Percentiles rank a stretch among this genome's conserved stretches.
phyloP scores from a whole-genome alignment of 306 rosid genomes.

The Castanea crenata region DNA sequence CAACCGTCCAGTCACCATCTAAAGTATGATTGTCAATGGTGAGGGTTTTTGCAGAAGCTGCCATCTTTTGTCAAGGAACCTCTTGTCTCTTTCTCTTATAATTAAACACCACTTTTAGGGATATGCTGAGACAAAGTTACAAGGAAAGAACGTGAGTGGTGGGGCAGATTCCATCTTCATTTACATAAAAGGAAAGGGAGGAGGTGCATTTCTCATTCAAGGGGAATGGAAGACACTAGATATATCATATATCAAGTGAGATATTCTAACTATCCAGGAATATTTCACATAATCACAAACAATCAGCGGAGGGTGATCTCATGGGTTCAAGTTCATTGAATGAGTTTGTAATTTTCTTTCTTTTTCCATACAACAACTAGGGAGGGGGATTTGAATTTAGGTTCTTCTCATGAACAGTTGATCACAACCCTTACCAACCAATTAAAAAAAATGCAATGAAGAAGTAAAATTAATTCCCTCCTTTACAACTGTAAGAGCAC shows the following conservation, averaged over 20 bases:
- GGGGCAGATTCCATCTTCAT: not conserved
- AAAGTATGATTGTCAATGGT: conserved; percentile 13
- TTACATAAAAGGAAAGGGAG: not conserved
- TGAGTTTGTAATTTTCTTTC: no score
- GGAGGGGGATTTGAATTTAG: no score
- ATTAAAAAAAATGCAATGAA: not conserved
- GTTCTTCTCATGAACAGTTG: no score
- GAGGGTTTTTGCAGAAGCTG: conserved; percentile 50
- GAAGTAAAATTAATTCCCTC: not conserved
- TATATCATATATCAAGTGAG: not conserved
- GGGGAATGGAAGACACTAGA: not conserved
- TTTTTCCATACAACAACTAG: no score
- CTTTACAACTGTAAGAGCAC: not conserved
- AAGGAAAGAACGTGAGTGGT: not conserved
- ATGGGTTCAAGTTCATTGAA: no score
- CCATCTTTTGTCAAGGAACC: conserved; percentile 35
- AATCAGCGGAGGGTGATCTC: no score
- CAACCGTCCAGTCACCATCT: conserved; percentile 69
- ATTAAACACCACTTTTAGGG: not conserved
- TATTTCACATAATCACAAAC: not conserved
- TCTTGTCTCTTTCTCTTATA: not conserved
- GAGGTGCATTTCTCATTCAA: not conserved
- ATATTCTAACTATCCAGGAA: not conserved
- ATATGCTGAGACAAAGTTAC: not conserved
- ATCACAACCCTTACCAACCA: no score